Base-by-base conservation (phyloP, 164 flowering plant species). In the Piper longum region DNA sequence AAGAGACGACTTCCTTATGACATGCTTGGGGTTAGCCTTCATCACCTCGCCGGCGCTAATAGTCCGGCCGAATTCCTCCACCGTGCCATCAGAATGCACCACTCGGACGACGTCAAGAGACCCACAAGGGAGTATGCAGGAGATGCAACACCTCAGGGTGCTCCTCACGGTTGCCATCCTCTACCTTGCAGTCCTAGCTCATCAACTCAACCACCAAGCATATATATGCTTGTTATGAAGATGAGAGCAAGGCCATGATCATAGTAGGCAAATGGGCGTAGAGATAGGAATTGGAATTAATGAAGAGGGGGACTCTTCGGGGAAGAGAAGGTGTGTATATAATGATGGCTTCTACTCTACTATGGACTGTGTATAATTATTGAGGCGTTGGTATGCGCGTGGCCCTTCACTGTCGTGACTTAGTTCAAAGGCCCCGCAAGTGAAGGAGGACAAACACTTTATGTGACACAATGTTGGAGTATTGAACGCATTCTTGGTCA, bases 71-170 rank as follows among this genome's bases (percentile, higher is more conserved):
- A 91, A 76, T 63, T 91, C 98, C 64, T 88, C 90, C 7, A 90
- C 97, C 3, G 71, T 77, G 40, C 97, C 97, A 60, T 85, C 81
- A 4, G 78, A 56, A 72, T 90, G 97, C 2, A 90, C 89, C 13
- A 90, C 80, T 4, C 92, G 74, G 41, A 88, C 76, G 44, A 90
- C 92, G 66, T 90, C 97, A 0, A 90, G 88, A 0, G 86, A 79
- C 36, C 97, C 97, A 63, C 97, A 90, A 9, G 97, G 95, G 3
- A 90, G 84, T 69, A 90, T 88, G 88, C 97, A 90, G 40, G 97
- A 81, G 66, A 90, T 82, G 79, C 87, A 90, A 71, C 97, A 88
- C 69, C 86, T 75, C 11, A 90, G 73, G 44, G 83, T 74, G 76
- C 81, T 83, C 73, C 64, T 83, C 91, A 89, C 87, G 54, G 17